Base-by-base conservation (phyloP, 192 early-diverging fungal species). In the Paraglomus occultum region DNA sequence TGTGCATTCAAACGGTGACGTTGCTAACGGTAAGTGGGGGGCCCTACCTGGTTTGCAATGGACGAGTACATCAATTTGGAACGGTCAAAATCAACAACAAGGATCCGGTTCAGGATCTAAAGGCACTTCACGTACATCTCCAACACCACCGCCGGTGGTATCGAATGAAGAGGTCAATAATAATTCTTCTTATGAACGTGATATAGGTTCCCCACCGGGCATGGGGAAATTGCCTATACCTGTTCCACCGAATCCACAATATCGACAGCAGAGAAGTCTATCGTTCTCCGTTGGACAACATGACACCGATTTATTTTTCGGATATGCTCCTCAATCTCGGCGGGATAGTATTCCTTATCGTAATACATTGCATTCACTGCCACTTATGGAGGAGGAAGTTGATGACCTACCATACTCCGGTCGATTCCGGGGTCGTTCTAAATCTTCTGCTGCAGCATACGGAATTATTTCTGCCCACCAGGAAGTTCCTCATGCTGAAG, bases 371-470 rank as follows among this genome's bases (percentile, higher is more conserved):
- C 71, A 58, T 12, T 76, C 78, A 23, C 61, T 82, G 14, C 75
- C 80, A 6, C 71, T 72, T 44, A 89, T 79, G 80, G 77, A 85
- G 15, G 80, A 85, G 50, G 83, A 85, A 51, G 65, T 74, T 18
- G 83, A 83, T 63, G 79, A 80, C 6, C 75, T 74, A 22, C 66
- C 74, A 68, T 52, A 48, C 46, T 20, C 51, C 71, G 22, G 51
- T 80, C 49, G 80, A 65, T 80, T 76, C 14, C 77, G 88, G 43
- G 73, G 77, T 9, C 67, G 87, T 23, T 88, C 85, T 17, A 87
- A 90, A 72, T 89, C 86, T 4, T 86, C 88, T 6, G 86, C 86
- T 10, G 87, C 85, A 3, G 85, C 89, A 51, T 88, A 84, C 74
- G 87, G 85, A 22, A 49, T 89, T 7, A 55, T 88, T 53, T 75